Conservation (phyloP, 179 eudicot species). For the Patellifolia procumbens region DNA sequence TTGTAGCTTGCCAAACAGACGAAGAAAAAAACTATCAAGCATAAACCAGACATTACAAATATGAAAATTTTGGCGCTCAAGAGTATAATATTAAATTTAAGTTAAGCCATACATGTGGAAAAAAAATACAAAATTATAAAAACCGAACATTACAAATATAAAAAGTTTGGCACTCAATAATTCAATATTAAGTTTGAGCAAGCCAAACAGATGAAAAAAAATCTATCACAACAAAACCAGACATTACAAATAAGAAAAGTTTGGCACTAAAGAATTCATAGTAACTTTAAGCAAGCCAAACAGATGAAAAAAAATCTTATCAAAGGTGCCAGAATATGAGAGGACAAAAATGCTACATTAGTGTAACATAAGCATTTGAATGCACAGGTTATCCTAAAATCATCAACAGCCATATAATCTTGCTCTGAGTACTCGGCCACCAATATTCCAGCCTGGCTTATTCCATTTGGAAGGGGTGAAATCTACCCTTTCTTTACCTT, state of each 20-base stretch:
- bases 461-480: conserved; percentile 5
- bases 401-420: conserved; percentile 11
- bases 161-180: conserved; percentile 24
- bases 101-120: conserved; percentile 4
- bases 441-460: background rate
- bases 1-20: conserved; percentile 11
- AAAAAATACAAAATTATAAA: background rate
- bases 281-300: conserved; percentile 16
- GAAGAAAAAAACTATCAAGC: background rate
- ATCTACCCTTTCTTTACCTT: conserved; percentile 10
- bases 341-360: conserved; percentile 26
- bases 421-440: conserved; percentile 8
- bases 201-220: conserved; percentile 7
- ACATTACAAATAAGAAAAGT: conserved; percentile 14
- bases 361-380: conserved; percentile 17
- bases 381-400: conserved; percentile 27
- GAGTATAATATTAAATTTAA: conserved; percentile 13
- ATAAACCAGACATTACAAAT: background rate
- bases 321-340: conserved; percentile 17
- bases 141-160: conserved; percentile 2
- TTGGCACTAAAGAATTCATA: conserved; percentile 20
- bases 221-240: background rate
- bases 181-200: conserved; percentile 16
- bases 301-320: conserved; percentile 4
- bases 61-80: conserved; percentile 24